phyloP scores from a whole-genome alignment of 176 grass and related monocot species.

The Puya raimondii region DNA sequence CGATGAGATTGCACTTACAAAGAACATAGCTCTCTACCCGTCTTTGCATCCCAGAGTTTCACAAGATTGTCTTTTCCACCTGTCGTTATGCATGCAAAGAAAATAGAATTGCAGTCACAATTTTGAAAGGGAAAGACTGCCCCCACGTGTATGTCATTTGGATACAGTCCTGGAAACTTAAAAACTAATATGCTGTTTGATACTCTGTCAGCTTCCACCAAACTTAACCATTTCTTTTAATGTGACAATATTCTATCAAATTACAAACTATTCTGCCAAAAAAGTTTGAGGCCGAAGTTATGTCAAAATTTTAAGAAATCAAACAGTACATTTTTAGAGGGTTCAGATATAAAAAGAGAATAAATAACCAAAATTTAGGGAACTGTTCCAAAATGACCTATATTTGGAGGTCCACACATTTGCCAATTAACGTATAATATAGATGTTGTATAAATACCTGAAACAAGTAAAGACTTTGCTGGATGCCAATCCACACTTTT shows the following conservation, averaged over 20 bases:
- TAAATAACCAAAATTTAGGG: not conserved
- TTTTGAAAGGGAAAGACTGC: not conserved
- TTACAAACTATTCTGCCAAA: too few species aligned
- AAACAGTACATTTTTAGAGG: too few species aligned
- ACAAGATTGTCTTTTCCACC: constrained; percentile 98
- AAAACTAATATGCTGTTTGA: too few species aligned
- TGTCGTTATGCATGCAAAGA: constrained; percentile 6
- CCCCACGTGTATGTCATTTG: not conserved
- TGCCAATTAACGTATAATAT: too few species aligned
- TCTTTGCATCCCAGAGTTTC: constrained; percentile 98
- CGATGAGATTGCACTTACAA: constrained; percentile 48
- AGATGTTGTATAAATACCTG: constrained; percentile 36
- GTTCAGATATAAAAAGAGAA: constrained; percentile 10
- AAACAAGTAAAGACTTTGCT: constrained; percentile 90
- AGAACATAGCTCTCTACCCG: constrained; percentile 70
- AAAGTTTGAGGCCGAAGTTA: too few species aligned
- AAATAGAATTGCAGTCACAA: not conserved
- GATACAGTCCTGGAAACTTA: too few species aligned
- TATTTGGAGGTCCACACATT: too few species aligned
- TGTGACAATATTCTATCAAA: too few species aligned
- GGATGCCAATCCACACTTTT: constrained; percentile 99
- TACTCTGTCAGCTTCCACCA: too few species aligned
- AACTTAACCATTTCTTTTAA: too few species aligned
- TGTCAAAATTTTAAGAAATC: too few species aligned
- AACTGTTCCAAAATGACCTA: too few species aligned